Evolutionary conservation across 73 alveolate species (phyloP).

Genomic region (Symbiodinium natans): DNA sequence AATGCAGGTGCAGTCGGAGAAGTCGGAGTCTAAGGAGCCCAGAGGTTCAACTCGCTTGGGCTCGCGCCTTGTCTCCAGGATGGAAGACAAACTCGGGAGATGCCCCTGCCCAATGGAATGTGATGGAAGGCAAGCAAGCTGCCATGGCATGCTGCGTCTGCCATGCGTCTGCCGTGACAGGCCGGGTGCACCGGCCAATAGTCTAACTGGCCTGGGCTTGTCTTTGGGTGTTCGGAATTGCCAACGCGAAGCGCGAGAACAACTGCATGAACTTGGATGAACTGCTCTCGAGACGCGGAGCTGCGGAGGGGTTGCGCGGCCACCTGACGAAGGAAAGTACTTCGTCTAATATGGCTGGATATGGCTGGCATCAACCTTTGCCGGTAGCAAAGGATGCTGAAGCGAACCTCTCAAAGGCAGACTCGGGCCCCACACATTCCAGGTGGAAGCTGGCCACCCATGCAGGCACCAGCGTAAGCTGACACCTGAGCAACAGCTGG

Average conservation of each 20-base stretch:
- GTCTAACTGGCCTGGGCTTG: background rate
- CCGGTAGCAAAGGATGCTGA: no score
- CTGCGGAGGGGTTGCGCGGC: slow-evolving; percentile 7
- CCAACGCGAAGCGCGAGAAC: no score
- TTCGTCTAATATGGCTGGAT: no score
- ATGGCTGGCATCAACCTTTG: no score
- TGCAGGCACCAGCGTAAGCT: background rate
- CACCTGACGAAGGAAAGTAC: background rate
- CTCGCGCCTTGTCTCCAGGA: slow-evolving; percentile 1
- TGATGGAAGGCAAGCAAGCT: no score
- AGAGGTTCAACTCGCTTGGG: no score
- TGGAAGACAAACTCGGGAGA: background rate
- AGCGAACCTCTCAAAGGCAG: background rate
- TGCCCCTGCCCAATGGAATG: background rate
- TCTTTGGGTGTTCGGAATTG: background rate
- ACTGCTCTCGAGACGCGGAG: background rate
- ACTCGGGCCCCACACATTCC: background rate
- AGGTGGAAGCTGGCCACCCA: background rate
- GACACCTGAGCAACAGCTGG: background rate
- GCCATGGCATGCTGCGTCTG: no score
- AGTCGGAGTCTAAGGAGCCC: no score
- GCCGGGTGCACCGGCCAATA: background rate
- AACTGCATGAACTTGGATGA: no score
- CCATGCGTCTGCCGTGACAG: background rate
- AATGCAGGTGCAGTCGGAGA: no score